Evolutionary conservation across 495 filamentous ascomycete genomes (phyloP).

Genomic region (Lineolata rhizophorae): DNA sequence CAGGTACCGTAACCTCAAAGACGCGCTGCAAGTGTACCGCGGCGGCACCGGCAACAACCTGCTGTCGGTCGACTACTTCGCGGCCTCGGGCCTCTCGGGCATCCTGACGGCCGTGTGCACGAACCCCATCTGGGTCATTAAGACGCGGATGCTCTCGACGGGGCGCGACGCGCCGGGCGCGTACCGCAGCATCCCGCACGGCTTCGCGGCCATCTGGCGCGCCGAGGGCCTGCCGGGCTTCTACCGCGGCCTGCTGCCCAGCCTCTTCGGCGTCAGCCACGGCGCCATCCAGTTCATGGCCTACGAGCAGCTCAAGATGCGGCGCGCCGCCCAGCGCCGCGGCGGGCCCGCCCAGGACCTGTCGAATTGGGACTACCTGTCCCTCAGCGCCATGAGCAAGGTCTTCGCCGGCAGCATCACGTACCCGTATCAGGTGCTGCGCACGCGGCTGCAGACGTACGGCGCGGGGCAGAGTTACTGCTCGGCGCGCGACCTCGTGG

Average conservation of each 20-base stretch:
- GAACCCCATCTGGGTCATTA: slow-evolving; percentile 97
- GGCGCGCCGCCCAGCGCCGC: slow-evolving; percentile 20
- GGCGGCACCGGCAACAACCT: slow-evolving; percentile 19
- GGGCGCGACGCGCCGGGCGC: slow-evolving; percentile 50
- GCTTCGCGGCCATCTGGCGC: slow-evolving; percentile 36
- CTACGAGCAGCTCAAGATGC: slow-evolving; percentile 69
- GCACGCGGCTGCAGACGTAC: slow-evolving; percentile 74
- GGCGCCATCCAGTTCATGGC: slow-evolving; percentile 91
- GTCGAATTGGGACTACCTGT: slow-evolving; percentile 53
- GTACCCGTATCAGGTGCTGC: slow-evolving; percentile 84
- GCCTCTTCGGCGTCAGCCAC: slow-evolving; percentile 77
- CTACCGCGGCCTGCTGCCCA: slow-evolving; percentile 64
- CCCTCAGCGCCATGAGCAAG: slow-evolving; percentile 63
- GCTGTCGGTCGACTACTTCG: slow-evolving; percentile 58
- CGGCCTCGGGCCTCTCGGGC: slow-evolving; percentile 60
- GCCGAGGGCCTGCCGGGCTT: slow-evolving; percentile 57
- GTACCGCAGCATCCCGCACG: slow-evolving; percentile 54
- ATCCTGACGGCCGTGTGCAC: slow-evolving; percentile 52
- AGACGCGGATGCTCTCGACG: slow-evolving; percentile 88
- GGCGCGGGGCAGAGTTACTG: slow-evolving; percentile 48
- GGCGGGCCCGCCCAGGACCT: slow-evolving; percentile 21
- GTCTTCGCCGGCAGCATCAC: slow-evolving; percentile 67
- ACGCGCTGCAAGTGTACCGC: slow-evolving; percentile 15
- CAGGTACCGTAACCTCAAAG: slow-evolving; percentile 35
- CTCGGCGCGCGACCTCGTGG: slow-evolving; percentile 46